These are phyloP conservation scores for Diplodia scrobiculata DNA, from an alignment of 2,329 filamentous ascomycete species.

Conservation along the genomic window DNA sequence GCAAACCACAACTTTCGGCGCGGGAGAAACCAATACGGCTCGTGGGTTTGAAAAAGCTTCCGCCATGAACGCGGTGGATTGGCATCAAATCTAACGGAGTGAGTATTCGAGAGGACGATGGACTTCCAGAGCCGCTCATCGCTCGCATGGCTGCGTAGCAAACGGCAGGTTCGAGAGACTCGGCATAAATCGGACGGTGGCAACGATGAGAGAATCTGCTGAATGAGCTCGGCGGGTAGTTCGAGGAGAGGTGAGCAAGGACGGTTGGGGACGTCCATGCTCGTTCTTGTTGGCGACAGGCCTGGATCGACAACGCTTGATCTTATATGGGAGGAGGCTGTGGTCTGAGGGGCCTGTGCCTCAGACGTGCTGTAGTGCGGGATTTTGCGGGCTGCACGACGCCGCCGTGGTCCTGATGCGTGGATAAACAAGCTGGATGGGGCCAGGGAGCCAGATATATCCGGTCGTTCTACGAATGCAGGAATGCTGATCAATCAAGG, in stretches of 20 bases:
- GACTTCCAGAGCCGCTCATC: slow-evolving; percentile 73
- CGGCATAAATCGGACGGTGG: slow-evolving; percentile 64
- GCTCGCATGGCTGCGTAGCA: slow-evolving; percentile 60
- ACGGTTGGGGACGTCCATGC: slow-evolving; percentile 7
- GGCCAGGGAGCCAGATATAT: slow-evolving; percentile 3
- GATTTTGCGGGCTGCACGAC: neutral
- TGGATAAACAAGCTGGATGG: neutral
- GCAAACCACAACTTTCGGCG: slow-evolving; percentile 83
- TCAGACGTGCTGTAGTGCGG: slow-evolving; percentile 12
- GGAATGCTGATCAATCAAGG: slow-evolving; percentile 10
- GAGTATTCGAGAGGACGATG: slow-evolving; percentile 69
- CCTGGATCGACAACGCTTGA: slow-evolving; percentile 21
- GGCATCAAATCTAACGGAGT: slow-evolving; percentile 45
- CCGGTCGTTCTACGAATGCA: neutral
- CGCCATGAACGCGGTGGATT: slow-evolving; percentile 67
- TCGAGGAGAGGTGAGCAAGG: slow-evolving; percentile 48
- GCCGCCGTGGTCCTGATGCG: neutral
- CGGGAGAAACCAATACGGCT: slow-evolving; percentile 82
- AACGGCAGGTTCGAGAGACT: slow-evolving; percentile 63
- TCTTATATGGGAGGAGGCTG: slow-evolving; percentile 17
- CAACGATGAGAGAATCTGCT: slow-evolving; percentile 69
- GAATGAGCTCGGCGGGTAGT: slow-evolving; percentile 75
- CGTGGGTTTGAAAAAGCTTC: slow-evolving; percentile 71
- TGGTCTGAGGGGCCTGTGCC: slow-evolving; percentile 15
- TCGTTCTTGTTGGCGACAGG: slow-evolving; percentile 14